These are phyloP conservation scores for Penicillium waksmanii DNA, from an alignment of 495 filamentous ascomycete species.

Conservation along the genomic window DNA sequence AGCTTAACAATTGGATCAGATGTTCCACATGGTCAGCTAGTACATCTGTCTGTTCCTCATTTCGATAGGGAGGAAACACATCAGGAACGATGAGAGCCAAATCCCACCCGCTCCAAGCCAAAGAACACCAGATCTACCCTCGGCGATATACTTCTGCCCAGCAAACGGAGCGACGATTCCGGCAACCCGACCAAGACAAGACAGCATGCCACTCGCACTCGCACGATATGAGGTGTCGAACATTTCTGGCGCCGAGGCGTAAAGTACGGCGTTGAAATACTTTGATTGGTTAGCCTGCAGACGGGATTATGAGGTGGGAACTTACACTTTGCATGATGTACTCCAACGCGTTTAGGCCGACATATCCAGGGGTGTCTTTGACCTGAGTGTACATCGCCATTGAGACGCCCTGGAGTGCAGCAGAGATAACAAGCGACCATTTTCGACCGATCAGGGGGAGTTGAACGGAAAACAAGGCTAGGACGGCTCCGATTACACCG, in stretches of 20 bases:
- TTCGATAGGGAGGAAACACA: slow-evolving; percentile 18
- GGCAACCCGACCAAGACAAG: slow-evolving; percentile 15
- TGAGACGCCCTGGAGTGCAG: slow-evolving; percentile 17
- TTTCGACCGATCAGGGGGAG: slow-evolving; percentile 41
- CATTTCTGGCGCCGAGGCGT: slow-evolving; percentile 16
- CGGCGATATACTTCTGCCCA: slow-evolving; percentile 16
- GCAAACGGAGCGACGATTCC: slow-evolving; percentile 18
- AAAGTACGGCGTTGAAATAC: slow-evolving; percentile 17
- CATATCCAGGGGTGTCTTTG: slow-evolving; percentile 18
- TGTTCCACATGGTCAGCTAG: neutral
- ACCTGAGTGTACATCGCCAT: slow-evolving; percentile 26
- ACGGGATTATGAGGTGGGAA: neutral
- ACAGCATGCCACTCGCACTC: slow-evolving; percentile 19
- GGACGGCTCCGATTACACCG: slow-evolving; percentile 44
- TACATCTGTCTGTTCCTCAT: slow-evolving; percentile 17
- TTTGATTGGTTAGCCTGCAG: neutral
- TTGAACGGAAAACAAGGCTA: slow-evolving; percentile 39
- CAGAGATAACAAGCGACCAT: slow-evolving; percentile 32
- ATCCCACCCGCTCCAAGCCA: slow-evolving; percentile 21
- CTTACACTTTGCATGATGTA: slow-evolving; percentile 21
- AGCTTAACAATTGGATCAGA: neutral
- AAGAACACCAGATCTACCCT: slow-evolving; percentile 8
- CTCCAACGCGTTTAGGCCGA: slow-evolving; percentile 18
- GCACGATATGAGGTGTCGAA: slow-evolving; percentile 18
- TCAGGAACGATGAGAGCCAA: slow-evolving; percentile 15